Conservation (phyloP, 1,139 yeast genomes). For the Suhomyces bolitotheri region DNA sequence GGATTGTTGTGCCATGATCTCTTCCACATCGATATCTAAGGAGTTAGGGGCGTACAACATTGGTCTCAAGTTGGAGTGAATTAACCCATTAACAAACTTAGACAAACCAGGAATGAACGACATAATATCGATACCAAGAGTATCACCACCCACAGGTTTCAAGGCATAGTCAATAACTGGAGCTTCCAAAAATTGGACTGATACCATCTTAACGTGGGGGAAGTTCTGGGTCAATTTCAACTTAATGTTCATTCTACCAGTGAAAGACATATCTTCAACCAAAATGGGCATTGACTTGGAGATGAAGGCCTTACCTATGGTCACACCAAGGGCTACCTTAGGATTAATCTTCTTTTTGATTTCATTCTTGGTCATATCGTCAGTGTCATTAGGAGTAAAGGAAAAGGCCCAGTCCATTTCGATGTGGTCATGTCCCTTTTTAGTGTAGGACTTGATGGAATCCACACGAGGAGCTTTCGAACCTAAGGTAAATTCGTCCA, state of each 20-base stretch:
- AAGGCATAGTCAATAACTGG: conserved; percentile 75
- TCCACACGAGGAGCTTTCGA: conserved; percentile 75
- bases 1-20: conserved; percentile 59
- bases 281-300: conserved; percentile 73
- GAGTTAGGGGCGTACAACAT: conserved; percentile 83
- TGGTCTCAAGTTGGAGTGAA: conserved; percentile 71
- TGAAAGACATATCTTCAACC: conserved; percentile 75
- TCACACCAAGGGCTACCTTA: conserved; percentile 75
- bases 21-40: conserved; percentile 71
- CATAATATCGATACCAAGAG: conserved; percentile 81
- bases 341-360: conserved; percentile 71
- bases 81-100: conserved; percentile 66
- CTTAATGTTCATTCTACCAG: conserved; percentile 70
- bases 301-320: conserved; percentile 75
- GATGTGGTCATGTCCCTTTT: conserved; percentile 61
- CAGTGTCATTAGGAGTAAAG: conserved; percentile 78
- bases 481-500: conserved; percentile 78
- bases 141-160: conserved; percentile 88
- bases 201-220: conserved; percentile 73
- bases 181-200: conserved; percentile 72
- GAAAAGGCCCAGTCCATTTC: conserved; percentile 86
- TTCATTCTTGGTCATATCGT: conserved; percentile 77
- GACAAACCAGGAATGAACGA: conserved; percentile 78
- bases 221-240: conserved; percentile 61
- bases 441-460: conserved; percentile 69